Base-by-base conservation (phyloP, 441 rosid genomes). In the Euphorbia corollata region DNA sequence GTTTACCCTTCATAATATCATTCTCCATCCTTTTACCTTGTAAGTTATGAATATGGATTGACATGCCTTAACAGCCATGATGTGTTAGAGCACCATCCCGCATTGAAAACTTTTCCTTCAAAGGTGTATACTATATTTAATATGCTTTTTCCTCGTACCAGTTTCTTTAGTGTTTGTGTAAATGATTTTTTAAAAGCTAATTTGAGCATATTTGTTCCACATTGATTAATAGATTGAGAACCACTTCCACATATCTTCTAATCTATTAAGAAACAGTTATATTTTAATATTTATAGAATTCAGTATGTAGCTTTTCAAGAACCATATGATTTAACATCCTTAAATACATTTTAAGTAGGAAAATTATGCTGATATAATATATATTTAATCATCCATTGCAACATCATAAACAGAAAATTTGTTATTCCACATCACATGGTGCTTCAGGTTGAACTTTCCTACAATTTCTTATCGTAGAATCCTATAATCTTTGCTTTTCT, bases 401-500 rank as follows among this genome's bases (percentile, higher is more conserved):
- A 51, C 27, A 43, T 62, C 20, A 43, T 30, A 23, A 62, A 43
- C 36, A 39, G 43, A 7, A 5, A 6, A 1, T 20, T 43, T 60
- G 48, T 11, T 19, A 38, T 38, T 12, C 20, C 47, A 22, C 54
- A 13, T 41, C 23, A 22, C 13, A 2, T 43, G 27, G n/a, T 34
- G 63, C 63, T 45, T 12, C 55, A 43, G 11, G 18, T 12, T 61
- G 39, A 2, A 39, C 20, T 61, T 48, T 61, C 39, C 6, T 8
- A 43, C 22, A 62, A 39, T 11, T 71, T 62, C 34, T 55, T 62
- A 39, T 8, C 45, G 36, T 20, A 62, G 23, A 16, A 36, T 71
- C 66, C 13, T 48, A 15, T 61, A 9, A 56, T 60, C 67, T 43
- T 53, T 65, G 32, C 64, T 70, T 41, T 19, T 15, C 50, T 38